Base-by-base conservation (phyloP, 177 flowering plant species). In the Vitis hybrid region DNA sequence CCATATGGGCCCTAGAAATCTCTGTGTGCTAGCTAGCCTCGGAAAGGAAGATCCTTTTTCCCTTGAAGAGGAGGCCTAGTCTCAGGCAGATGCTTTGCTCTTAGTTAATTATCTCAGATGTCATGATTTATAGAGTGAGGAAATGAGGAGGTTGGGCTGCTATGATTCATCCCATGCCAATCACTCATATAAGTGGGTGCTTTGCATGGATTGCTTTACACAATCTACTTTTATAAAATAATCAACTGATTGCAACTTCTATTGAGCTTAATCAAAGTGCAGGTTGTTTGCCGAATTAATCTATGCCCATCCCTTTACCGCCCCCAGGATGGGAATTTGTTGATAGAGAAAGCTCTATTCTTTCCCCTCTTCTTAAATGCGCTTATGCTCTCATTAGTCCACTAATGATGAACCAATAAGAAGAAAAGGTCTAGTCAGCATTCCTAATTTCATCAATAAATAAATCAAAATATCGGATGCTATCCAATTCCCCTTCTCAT, bases 121-220 rank as follows among this genome's bases (percentile, higher is more conserved):
- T 27, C 30, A 27, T 27, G 30, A 27, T 27, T 27, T 27, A 0
- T 27, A 27, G 30, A 27, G 30, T 27, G 30, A 2, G 30, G 30
- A 27, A 27, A 27, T 27, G 30, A 27, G 30, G 30, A 27, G 30
- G 30, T 27, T 27, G 30, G 65, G 27, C 35, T 63, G 68, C 65
- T 73, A 71, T 78, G 64, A 76, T 73, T 71, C 41, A 61, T 75
- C 73, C 64, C 78, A 73, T 70, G 61, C 67, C 69, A 70, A 61
- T 63, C 67, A 73, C 72, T 76, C 53, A 51, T 41, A 54, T 14
- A 14, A 54, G 57, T 54, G 57, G 57, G 57, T 4, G 17, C 61
- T 58, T 58, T 58, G 61, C 61, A 58, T 58, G 61, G 32, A 30
- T 60, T 30, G 63, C 41, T 41, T 60, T 60, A 18, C 63, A 30